Evolutionary conservation across 495 filamentous ascomycete genomes (phyloP).

Genomic region (Articulospora tetracladia): DNA sequence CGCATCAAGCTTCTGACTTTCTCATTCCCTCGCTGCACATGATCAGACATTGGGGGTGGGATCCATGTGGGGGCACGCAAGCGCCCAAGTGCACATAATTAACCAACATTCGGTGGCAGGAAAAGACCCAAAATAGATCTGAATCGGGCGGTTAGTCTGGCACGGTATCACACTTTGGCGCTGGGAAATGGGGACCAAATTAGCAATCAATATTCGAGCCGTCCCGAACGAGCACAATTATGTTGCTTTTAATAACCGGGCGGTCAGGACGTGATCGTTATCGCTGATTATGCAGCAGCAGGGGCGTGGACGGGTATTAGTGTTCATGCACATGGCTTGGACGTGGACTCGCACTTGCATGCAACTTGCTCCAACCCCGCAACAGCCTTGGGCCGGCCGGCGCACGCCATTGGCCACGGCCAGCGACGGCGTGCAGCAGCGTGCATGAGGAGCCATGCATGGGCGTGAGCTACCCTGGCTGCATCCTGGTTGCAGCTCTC

Average conservation of each 20-base stretch:
- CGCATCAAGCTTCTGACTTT: too few species aligned
- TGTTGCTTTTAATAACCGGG: constrained; percentile 24
- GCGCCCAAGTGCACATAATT: constrained; percentile 13
- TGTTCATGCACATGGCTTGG: too few species aligned
- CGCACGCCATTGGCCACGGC: not conserved
- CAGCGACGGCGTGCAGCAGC: not conserved
- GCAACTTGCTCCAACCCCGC: not conserved
- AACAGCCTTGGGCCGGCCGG: not conserved
- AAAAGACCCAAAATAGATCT: constrained; percentile 22
- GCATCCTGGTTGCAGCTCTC: not conserved
- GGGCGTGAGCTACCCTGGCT: not conserved
- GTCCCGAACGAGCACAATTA: constrained; percentile 15
- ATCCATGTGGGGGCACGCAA: too few species aligned
- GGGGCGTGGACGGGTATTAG: too few species aligned
- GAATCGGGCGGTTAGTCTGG: constrained; percentile 22
- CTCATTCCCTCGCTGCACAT: too few species aligned
- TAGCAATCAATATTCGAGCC: constrained; percentile 19
- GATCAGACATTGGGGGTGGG: not conserved
- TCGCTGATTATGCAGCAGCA: constrained; percentile 10
- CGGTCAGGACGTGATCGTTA: not conserved
- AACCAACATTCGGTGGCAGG: constrained; percentile 10
- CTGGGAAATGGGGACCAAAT: constrained; percentile 12
- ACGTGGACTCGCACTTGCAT: not conserved
- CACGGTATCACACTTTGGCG: not conserved
- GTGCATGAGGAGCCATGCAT: too few species aligned